phyloP scores from a whole-genome alignment of 805 yeast species.

The Komagataella pseudopastoris region DNA sequence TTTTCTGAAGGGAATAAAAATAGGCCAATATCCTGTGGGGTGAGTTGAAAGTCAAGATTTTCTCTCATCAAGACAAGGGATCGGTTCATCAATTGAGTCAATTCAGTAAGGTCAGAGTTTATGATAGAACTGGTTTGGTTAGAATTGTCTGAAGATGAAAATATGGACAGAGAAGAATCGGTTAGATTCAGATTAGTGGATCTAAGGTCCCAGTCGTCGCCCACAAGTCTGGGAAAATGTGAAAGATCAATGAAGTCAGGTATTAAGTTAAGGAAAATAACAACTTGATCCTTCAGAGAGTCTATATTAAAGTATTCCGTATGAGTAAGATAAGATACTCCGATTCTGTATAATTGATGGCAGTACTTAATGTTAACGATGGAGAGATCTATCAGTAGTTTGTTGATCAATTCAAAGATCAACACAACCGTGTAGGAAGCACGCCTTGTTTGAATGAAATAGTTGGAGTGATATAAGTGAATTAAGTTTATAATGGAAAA shows the following conservation, averaged over 20 bases:
- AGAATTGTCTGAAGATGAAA: not conserved
- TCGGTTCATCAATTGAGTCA: not conserved
- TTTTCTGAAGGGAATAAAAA: not conserved
- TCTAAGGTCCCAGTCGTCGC: slow-evolving; percentile 13
- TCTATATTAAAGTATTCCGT: slow-evolving; percentile 28
- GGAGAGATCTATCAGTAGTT: slow-evolving; percentile 25
- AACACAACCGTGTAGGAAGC: slow-evolving; percentile 14
- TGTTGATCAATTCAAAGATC: slow-evolving; percentile 31
- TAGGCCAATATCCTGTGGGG: not conserved
- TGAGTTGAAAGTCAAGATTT: not conserved
- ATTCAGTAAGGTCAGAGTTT: not conserved
- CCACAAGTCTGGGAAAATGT: slow-evolving; percentile 13
- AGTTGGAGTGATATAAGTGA: not conserved
- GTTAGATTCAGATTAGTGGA: not conserved
- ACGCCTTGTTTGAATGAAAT: slow-evolving; percentile 5
- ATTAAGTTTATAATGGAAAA: not conserved
- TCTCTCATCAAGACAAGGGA: not conserved
- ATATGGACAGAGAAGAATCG: not conserved
- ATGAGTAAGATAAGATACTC: slow-evolving; percentile 20
- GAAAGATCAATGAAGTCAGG: slow-evolving; percentile 21
- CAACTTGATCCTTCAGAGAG: slow-evolving; percentile 26
- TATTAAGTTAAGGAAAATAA: slow-evolving; percentile 30
- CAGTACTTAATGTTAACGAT: slow-evolving; percentile 24
- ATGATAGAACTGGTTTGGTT: not conserved
- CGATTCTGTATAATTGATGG: slow-evolving; percentile 22